Evolutionary conservation across 768 basidiomycete genomes (phyloP).

Genomic region (Pulveroboletus frians): DNA sequence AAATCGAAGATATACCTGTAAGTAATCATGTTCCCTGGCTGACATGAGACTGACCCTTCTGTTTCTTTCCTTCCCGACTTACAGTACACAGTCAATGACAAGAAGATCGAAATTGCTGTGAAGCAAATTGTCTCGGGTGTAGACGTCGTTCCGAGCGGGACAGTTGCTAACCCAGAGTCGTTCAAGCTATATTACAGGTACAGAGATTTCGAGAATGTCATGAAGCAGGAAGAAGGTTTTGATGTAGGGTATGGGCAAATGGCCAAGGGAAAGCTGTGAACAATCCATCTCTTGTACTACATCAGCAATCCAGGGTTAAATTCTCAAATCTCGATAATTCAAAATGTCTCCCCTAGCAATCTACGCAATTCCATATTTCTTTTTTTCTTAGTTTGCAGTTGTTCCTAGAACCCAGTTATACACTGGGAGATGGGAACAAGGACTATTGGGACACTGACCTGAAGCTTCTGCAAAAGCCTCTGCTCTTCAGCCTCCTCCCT

Average conservation of each 20-base stretch:
- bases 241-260: background rate
- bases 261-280: slow-evolving; percentile 13
- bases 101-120: slow-evolving; percentile 76
- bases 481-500: slow-evolving; percentile 13
- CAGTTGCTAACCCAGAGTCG: slow-evolving; percentile 68
- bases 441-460: background rate
- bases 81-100: slow-evolving; percentile 72
- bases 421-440: background rate
- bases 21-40: slow-evolving; percentile 22
- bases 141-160: slow-evolving; percentile 62
- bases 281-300: background rate
- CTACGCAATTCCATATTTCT: slow-evolving; percentile 10
- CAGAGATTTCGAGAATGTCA: slow-evolving; percentile 40
- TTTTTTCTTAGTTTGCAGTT: slow-evolving; percentile 1
- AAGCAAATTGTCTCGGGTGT: slow-evolving; percentile 73
- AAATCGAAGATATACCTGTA: slow-evolving; percentile 63
- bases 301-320: background rate
- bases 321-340: background rate
- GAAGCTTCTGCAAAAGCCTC: slow-evolving; percentile 10
- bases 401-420: background rate
- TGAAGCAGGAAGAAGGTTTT: slow-evolving; percentile 18
- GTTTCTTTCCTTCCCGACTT: background rate
- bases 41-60: background rate
- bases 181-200: slow-evolving; percentile 62
- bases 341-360: slow-evolving; percentile 8